Evolutionary conservation across 352 stramenopile genomes (phyloP).

Genomic region (Phytopythium oedochilum): DNA sequence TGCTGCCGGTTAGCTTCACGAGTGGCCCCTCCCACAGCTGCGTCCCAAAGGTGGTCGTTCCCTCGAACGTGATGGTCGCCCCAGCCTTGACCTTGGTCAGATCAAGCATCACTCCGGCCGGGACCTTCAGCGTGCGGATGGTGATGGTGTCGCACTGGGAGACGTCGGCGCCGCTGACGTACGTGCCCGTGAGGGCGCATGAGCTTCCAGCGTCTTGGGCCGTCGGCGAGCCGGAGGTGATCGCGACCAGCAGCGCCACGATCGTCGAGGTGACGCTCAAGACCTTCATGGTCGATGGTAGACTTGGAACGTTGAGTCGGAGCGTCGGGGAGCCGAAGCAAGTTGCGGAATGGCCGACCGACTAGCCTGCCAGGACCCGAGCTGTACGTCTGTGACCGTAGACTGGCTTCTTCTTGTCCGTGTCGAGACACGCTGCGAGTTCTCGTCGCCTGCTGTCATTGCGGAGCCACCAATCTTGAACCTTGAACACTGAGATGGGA

Average conservation of each 20-base stretch:
- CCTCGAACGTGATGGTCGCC: conserved; percentile 29
- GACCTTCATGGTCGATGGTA: background rate
- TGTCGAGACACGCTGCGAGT: too few relatives aligned
- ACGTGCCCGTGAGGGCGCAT: conserved; percentile 29
- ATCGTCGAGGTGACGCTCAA: background rate
- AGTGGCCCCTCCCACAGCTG: conserved; percentile 32
- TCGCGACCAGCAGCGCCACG: background rate
- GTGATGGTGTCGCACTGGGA: conserved; percentile 18
- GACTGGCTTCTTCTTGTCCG: too few relatives aligned
- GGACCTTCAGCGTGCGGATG: conserved; percentile 20
- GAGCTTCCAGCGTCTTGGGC: background rate
- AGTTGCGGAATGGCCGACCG: background rate
- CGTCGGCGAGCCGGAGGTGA: too few relatives aligned
- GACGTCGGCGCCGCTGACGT: conserved; percentile 25
- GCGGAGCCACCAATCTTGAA: too few relatives aligned
- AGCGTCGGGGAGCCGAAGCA: background rate
- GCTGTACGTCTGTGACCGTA: too few relatives aligned
- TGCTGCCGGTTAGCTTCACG: conserved; percentile 16
- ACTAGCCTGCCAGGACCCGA: background rate
- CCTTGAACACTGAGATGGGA: too few relatives aligned
- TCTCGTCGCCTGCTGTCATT: too few relatives aligned
- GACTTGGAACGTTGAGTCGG: background rate
- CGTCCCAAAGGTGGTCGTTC: conserved; percentile 30
- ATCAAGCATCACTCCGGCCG: conserved; percentile 27
- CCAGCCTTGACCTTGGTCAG: conserved; percentile 18